phyloP scores from a whole-genome alignment of 495 filamentous ascomycete species.

The Lophiotrema nucula region DNA sequence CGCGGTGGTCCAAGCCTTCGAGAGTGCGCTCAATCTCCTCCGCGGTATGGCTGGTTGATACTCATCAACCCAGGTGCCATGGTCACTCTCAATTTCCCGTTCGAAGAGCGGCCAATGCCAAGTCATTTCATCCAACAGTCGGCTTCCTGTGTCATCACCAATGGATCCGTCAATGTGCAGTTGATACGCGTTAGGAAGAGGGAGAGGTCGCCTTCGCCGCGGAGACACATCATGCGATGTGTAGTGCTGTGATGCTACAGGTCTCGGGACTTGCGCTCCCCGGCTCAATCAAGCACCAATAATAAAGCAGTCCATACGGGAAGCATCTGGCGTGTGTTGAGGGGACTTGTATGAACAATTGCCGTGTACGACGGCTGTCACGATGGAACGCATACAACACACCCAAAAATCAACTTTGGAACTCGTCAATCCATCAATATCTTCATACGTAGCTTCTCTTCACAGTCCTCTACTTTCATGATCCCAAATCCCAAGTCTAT shows the following conservation, averaged over 20 bases:
- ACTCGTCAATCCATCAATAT: too few species aligned
- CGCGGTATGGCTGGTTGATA: constrained; percentile 28
- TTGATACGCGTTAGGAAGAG: not conserved
- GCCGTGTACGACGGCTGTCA: too few species aligned
- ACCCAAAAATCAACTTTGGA: too few species aligned
- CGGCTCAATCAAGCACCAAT: too few species aligned
- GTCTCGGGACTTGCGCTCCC: too few species aligned
- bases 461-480: not conserved
- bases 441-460: too few species aligned
- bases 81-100: not conserved
- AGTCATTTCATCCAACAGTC: not conserved
- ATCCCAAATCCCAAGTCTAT: constrained; percentile 6
- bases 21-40: constrained; percentile 71
- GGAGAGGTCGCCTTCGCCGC: not conserved
- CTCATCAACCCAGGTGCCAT: constrained; percentile 20
- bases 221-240: too few species aligned
- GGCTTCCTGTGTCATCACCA: not conserved
- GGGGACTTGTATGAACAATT: too few species aligned
- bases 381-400: too few species aligned
- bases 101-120: not conserved
- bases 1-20: constrained; percentile 77
- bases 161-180: not conserved
- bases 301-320: too few species aligned
- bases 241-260: too few species aligned
- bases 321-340: too few species aligned